Conservation (phyloP, 768 basidiomycete species). For the Pleurotus ostreatus region DNA sequence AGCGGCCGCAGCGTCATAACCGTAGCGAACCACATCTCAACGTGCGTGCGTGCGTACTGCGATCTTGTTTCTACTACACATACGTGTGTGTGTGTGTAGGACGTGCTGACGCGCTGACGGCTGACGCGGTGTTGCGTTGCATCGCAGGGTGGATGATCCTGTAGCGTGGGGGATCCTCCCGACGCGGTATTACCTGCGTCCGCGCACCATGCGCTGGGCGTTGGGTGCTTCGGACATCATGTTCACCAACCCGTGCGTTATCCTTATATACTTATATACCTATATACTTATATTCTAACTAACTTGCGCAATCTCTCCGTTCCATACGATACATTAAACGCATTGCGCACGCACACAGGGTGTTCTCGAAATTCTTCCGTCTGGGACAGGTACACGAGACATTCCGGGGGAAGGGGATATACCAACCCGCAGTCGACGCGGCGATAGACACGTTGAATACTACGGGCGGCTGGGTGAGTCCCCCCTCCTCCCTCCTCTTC, state of each 20-base stretch:
- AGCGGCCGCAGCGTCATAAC: slow-evolving; percentile 72
- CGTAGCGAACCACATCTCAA: slow-evolving; percentile 93
- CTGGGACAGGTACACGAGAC: slow-evolving; percentile 92
- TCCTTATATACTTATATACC: too few relatives aligned
- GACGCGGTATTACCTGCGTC: slow-evolving; percentile 48
- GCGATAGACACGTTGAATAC: slow-evolving; percentile 74
- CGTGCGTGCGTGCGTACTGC: slow-evolving; percentile 61
- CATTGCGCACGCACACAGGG: too few relatives aligned
- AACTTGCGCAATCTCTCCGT: too few relatives aligned
- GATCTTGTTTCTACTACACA: too few relatives aligned
- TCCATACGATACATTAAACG: too few relatives aligned
- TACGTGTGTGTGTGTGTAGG: too few relatives aligned
- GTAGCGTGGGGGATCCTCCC: slow-evolving; percentile 88
- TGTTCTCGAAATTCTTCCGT: slow-evolving; percentile 82
- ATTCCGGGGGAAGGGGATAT: slow-evolving; percentile 84
- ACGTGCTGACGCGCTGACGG: too few relatives aligned
- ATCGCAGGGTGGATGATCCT: slow-evolving; percentile 77
- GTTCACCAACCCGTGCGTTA: slow-evolving; percentile 84
- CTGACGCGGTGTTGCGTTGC: slow-evolving; percentile 60
- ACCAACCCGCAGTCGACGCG: slow-evolving; percentile 81
- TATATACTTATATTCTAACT: too few relatives aligned
- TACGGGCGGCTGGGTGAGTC: slow-evolving; percentile 82
- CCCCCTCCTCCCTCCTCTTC: slow-evolving; percentile 14
- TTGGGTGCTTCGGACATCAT: slow-evolving; percentile 91
- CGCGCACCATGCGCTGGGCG: slow-evolving; percentile 78